Evolutionary conservation across 2,329 filamentous ascomycete genomes (phyloP).

Genomic region (Colletotrichum sublineola): DNA sequence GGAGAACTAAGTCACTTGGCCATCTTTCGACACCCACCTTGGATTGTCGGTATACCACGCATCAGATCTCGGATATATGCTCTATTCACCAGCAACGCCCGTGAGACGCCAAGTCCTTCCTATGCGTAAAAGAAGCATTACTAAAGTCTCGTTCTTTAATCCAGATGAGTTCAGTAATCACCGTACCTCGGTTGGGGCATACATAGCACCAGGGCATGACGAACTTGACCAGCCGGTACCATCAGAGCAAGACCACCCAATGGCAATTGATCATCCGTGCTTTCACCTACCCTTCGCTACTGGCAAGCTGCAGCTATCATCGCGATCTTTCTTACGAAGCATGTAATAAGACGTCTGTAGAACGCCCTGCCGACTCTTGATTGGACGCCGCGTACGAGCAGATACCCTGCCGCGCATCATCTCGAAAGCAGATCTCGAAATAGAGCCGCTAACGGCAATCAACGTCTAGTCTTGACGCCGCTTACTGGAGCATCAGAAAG

Average conservation of each 20-base stretch:
- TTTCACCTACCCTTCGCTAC: background rate
- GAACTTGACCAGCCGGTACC: background rate
- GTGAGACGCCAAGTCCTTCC: background rate
- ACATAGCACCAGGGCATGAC: background rate
- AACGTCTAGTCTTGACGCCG: background rate
- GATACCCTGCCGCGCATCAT: background rate
- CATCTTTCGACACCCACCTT: background rate
- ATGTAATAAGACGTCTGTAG: background rate
- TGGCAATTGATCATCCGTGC: too few species aligned
- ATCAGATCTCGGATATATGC: background rate
- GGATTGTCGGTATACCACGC: background rate
- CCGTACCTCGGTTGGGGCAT: background rate
- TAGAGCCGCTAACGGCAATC: background rate
- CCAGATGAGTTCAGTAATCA: background rate
- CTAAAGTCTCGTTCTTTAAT: background rate
- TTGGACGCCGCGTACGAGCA: background rate
- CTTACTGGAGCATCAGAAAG: slow-evolving; percentile 19
- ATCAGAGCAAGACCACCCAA: background rate
- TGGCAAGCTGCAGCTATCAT: background rate
- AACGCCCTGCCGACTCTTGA: background rate
- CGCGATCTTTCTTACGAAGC: background rate
- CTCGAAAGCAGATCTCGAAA: background rate
- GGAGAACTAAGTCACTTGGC: background rate
- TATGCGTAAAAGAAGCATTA: background rate
- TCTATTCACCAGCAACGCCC: background rate